A percentile compares a stretch with the other conserved stretches of the same genome.
These are phyloP conservation scores for Hirschioporus abietinus DNA, from an alignment of 768 basidiomycete genomes.

Conservation along the genomic window DNA sequence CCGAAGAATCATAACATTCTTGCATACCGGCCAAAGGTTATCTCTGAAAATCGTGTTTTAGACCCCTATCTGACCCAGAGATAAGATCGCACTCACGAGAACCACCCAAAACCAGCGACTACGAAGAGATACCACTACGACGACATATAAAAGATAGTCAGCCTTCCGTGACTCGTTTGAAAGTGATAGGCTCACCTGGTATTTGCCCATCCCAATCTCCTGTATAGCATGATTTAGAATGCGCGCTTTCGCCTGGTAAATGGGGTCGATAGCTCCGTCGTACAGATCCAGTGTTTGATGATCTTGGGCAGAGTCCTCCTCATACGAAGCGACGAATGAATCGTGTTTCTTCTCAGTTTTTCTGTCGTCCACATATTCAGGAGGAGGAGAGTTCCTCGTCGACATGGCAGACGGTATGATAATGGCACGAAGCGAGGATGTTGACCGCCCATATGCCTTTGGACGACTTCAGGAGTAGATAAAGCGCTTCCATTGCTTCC, in stretches of 20 bases:
- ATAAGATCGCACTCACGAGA: constrained; percentile 44
- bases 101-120: constrained; percentile 72
- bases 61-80: not conserved
- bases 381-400: not conserved
- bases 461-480: not conserved
- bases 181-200: constrained; percentile 39
- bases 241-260: constrained; percentile 53
- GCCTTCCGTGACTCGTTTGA: not conserved
- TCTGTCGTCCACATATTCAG: not conserved
- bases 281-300: not conserved
- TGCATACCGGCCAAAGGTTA: constrained; percentile 65
- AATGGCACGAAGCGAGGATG: not conserved
- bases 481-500: not conserved
- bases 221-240: constrained; percentile 57
- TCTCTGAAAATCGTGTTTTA: constrained; percentile 35
- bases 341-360: not conserved
- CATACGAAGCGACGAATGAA: not conserved
- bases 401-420: not conserved
- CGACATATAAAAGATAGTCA: not conserved
- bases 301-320: not conserved
- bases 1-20: not conserved
- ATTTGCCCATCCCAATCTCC: constrained; percentile 67
- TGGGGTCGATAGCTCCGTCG: constrained; percentile 36
- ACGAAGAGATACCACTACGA: constrained; percentile 55
- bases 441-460: not conserved